Conservation (phyloP, 176 grass and related monocot genomes). For the Lolium multiflorum region DNA sequence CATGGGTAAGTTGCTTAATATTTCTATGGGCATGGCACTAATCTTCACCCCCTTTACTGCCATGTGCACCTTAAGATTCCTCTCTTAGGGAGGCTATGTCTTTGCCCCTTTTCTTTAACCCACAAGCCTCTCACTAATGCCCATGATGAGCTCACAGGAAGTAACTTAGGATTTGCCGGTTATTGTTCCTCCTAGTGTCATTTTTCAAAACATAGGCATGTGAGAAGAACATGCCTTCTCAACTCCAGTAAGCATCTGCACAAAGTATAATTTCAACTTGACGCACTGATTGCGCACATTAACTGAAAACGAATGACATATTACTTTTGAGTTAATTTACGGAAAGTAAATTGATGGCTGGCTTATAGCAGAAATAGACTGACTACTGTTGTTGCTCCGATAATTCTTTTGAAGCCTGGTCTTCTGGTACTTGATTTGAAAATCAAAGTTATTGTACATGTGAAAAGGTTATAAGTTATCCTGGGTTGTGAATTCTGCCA, state of each 20-base stretch:
- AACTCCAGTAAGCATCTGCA: not conserved
- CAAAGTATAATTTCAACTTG: conserved; percentile 33
- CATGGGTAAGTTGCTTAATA: conserved; percentile 58
- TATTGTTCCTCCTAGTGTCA: conserved; percentile 25
- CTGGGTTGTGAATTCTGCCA: not conserved
- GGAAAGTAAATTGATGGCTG: not conserved
- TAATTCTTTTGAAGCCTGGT: not conserved
- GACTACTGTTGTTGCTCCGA: not conserved
- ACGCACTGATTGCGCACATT: not conserved
- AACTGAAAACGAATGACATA: not conserved
- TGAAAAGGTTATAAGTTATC: not conserved
- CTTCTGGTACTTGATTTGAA: not conserved
- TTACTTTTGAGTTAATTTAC: not conserved
- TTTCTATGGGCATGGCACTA: conserved; percentile 46
- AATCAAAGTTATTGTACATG: not conserved
- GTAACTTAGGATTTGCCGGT: conserved; percentile 38
- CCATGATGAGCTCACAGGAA: conserved; percentile 52
- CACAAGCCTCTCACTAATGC: conserved; percentile 36
- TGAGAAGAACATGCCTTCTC: conserved; percentile 49
- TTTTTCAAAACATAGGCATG: conserved; percentile 38
- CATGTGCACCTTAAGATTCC: conserved; percentile 66
- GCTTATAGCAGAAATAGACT: not conserved
- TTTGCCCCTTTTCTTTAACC: conserved; percentile 46
- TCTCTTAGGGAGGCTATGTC: conserved; percentile 24
- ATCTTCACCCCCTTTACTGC: conserved; percentile 52